Conservation (phyloP, 208 protist species). For the Vickermania ingenoplastis region DNA sequence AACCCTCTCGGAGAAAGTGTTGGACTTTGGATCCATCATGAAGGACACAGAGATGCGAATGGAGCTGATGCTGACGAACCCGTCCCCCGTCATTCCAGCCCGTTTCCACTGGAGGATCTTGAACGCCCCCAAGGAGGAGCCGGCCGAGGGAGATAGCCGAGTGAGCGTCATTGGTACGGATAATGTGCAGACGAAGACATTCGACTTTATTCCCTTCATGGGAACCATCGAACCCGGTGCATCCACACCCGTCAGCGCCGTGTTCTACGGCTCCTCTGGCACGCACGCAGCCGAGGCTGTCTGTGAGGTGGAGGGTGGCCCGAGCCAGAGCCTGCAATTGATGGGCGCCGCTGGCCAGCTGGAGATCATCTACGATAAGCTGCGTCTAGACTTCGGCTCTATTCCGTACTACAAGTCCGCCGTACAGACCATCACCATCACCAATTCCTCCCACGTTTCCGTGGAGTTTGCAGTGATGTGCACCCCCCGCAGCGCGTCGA, state of each 20-base stretch:
- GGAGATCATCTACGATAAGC: conserved; percentile 75
- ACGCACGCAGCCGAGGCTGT: conserved; percentile 56
- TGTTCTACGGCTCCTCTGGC: conserved; percentile 72
- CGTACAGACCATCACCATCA: conserved; percentile 70
- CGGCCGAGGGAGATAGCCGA: conserved; percentile 6
- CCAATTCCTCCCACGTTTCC: conserved; percentile 86
- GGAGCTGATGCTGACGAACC: conserved; percentile 74
- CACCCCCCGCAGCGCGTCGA: conserved; percentile 28
- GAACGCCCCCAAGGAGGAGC: conserved; percentile 23
- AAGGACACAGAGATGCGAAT: conserved; percentile 79
- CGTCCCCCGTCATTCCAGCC: conserved; percentile 56
- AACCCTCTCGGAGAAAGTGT: not conserved
- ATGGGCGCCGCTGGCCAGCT: conserved; percentile 65
- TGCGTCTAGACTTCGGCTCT: conserved; percentile 86
- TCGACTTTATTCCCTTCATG: conserved; percentile 93
- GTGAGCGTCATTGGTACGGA: conserved; percentile 8
- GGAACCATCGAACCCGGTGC: conserved; percentile 81
- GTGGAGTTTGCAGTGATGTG: conserved; percentile 65
- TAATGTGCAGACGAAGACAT: conserved; percentile 25
- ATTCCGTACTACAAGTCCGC: conserved; percentile 61
- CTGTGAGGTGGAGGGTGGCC: conserved; percentile 89
- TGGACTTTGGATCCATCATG: conserved; percentile 93
- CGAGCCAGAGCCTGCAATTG: conserved; percentile 78
- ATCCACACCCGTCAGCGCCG: conserved; percentile 69
- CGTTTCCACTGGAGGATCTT: conserved; percentile 68